Conservation (phyloP, 1,284 basidiomycete genomes). For the Moesziomyces antarcticus region DNA sequence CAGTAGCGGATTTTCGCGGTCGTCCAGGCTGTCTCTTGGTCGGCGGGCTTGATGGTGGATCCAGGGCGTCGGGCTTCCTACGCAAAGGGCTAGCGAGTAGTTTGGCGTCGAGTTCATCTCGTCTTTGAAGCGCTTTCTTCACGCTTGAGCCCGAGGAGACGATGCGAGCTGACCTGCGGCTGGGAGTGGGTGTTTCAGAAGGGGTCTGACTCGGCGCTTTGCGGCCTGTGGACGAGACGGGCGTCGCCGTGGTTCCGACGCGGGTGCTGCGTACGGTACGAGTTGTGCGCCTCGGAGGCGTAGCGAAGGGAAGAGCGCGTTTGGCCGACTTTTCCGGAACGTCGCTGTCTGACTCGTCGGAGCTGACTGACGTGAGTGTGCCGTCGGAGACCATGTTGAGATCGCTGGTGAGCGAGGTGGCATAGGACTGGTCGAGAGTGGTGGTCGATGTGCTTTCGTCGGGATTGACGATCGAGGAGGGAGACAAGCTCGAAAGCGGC, state of each 20-base stretch:
- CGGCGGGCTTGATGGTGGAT: background rate
- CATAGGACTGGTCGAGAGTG: conserved; percentile 22
- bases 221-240: conserved; percentile 2
- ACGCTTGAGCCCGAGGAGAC: conserved; percentile 41
- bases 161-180: conserved; percentile 44
- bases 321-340: conserved; percentile 1
- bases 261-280: background rate
- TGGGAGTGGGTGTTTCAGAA: conserved; percentile 21
- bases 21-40: conserved; percentile 14
- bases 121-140: conserved; percentile 36
- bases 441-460: conserved; percentile 14
- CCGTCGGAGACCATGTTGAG: conserved; percentile 21
- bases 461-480: conserved; percentile 3
- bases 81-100: conserved; percentile 21
- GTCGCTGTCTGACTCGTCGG: conserved; percentile 24
- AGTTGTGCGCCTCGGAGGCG: conserved; percentile 1
- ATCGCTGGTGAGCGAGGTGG: conserved; percentile 30
- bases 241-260: conserved; percentile 1
- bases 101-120: conserved; percentile 45
- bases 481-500: background rate
- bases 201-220: conserved; percentile 4
- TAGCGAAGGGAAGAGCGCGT: background rate
- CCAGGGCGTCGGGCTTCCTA: conserved; percentile 21
- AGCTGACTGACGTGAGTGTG: conserved; percentile 31
- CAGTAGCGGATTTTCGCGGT: conserved; percentile 18